Evolutionary conservation across 2,329 filamentous ascomycete species (phyloP), one percentile per base, ranked within the genome.

Genomic region (Penicillium paneum): DNA sequence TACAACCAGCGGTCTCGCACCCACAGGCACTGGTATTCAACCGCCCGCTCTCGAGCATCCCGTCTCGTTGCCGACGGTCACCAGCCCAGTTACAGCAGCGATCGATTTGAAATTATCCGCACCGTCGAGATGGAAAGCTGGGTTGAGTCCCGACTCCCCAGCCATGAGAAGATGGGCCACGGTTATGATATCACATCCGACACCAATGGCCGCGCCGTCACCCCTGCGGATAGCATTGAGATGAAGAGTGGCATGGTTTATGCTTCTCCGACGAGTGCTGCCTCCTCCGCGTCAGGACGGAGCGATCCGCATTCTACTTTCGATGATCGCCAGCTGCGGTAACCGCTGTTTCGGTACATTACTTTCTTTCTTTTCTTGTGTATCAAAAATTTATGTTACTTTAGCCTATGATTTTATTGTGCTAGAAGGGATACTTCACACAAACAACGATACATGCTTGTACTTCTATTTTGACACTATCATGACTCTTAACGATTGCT

Each of bases 121-220:
- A 73, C 71, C 5, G 64, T 73, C 1, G 71, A 73, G 50, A 67
- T 73, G 64, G 64, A 72, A 31, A 70, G 62, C 2, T 71, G 65
- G 61, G 61, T 63, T 11, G 69, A 73, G 43, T 58, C 62, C 4
- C 56, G 64, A 29, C 54, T 51, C 12, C 49, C 52, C 4, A 52
- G 51, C 26, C 51, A 64, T n/a, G 40, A 53, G 1, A 39, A 52
- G 10, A 55, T 61, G 35, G 57, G 53, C 8, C 62, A 58, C 24
- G 41, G n/a, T 13, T 63, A 59, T n/a, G 49, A 59, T 39, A 55
- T 67, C 17, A 55, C 59, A 8, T 56, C 60, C 1, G 58, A 64
- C 15, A 49, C n/a, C 10, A n/a, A n/a, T n/a, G 38, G 48, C 5
- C 62, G 58, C 3, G 49, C 58, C 7, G 41, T 54, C 21, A 62